Percentiles rank a stretch among this genome's conserved stretches.
Conservation (phyloP, 1,284 basidiomycete species). For the Cryptococcus wingfieldii region DNA sequence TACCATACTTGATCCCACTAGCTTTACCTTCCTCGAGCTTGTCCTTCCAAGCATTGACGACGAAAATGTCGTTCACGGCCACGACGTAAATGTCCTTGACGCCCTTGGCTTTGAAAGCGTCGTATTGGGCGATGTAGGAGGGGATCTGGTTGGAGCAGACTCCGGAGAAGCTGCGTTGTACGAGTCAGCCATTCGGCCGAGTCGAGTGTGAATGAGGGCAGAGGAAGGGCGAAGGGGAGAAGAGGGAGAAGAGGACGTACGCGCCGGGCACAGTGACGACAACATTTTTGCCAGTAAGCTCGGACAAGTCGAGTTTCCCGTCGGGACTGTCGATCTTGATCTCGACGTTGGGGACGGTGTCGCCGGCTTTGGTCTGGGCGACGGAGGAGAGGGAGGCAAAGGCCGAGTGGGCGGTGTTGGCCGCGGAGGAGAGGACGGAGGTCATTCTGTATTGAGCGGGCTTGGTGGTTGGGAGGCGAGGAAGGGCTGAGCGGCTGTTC, state of each 20-base stretch:
- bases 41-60: conserved; percentile 63
- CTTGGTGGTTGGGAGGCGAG: neutral
- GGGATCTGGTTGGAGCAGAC: conserved; percentile 59
- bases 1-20: conserved; percentile 41
- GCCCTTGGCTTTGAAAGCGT: conserved; percentile 65
- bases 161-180: conserved; percentile 56
- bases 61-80: conserved; percentile 66
- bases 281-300: conserved; percentile 63
- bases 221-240: neutral
- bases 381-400: conserved; percentile 53
- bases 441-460: conserved; percentile 18
- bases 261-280: conserved; percentile 55
- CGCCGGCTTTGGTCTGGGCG: conserved; percentile 56
- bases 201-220: too few species aligned
- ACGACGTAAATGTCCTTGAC: conserved; percentile 64
- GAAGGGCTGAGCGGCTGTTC: too few species aligned
- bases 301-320: conserved; percentile 53
- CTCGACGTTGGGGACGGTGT: conserved; percentile 50
- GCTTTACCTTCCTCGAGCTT: conserved; percentile 52
- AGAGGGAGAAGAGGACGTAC: conserved; percentile 17
- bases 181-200: too few species aligned
- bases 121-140: conserved; percentile 59
- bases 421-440: conserved; percentile 54
- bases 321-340: conserved; percentile 60
- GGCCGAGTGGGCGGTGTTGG: conserved; percentile 57